Evolutionary conservation across 352 stramenopile genomes (phyloP).

Genomic region (Phytophthora tentaculata): DNA sequence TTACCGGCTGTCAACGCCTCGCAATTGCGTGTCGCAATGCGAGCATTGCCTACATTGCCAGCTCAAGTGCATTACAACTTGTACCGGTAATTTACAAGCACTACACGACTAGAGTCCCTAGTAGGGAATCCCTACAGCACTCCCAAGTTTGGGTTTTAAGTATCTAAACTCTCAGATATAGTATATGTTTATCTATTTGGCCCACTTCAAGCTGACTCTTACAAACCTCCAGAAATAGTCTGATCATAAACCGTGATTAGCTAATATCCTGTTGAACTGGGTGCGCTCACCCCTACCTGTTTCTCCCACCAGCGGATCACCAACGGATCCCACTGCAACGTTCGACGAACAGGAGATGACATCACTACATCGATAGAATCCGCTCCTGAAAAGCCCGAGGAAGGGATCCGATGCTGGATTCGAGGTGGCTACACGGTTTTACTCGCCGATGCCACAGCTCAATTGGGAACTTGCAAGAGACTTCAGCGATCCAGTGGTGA

Average conservation of each 20-base stretch:
- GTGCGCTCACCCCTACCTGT: neutral
- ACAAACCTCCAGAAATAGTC: neutral
- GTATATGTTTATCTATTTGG: conserved; percentile 11
- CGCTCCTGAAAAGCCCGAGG: neutral
- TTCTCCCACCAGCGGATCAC: conserved; percentile 13
- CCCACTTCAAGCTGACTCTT: conserved; percentile 13
- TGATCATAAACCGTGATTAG: neutral
- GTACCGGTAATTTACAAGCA: no score
- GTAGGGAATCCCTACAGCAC: no score
- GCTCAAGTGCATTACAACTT: neutral
- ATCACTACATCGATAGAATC: conserved; percentile 30
- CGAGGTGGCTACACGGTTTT: conserved; percentile 14
- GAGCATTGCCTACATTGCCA: neutral
- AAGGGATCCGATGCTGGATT: conserved; percentile 22
- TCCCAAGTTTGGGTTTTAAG: no score
- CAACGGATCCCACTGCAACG: conserved; percentile 29
- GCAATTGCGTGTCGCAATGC: no score
- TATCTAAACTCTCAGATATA: conserved; percentile 4
- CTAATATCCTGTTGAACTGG: conserved; percentile 10
- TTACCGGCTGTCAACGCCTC: neutral
- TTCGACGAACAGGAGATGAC: conserved; percentile 31
- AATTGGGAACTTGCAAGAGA: conserved; percentile 5
- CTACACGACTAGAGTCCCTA: no score
- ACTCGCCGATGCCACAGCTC: conserved; percentile 16
- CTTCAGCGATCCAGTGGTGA: no score